Base-by-base conservation (phyloP, 768 basidiomycete species). In the Lepiota subincarnata region DNA sequence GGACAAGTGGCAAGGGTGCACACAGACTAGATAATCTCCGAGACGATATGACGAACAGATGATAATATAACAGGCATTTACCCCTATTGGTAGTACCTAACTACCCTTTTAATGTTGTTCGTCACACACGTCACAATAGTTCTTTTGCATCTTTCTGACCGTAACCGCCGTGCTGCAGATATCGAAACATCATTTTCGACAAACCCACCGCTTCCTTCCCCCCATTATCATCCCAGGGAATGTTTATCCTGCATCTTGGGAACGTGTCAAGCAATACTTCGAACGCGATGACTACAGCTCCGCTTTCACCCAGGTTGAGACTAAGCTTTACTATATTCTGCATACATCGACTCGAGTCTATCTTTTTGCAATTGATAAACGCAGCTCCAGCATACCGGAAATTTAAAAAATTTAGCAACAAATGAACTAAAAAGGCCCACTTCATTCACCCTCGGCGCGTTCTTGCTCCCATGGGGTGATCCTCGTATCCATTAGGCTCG, bases 201-300 rank as follows among this genome's bases (percentile, higher is more conserved):
- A 75, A 46, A 86, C 84, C 36, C 90, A 95, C 68, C 81, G 87
- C 18, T n/a, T n/a, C n/a, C n/a, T n/a, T n/a, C 94, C 95, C 0
- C 87, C 90, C 1, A 67, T 98, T n/a, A 91, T 97, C 61, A 89
- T 98, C 59, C 76, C 97, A 16, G 95, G 97, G 67, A 98, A 98
- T 63, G 95, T 98, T 31, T 92, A 89, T 64, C 79, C 81, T 42
- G 95, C 95, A 0, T 94, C 95, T 4, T 98, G 95, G 94, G 68
- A 70, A 1, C 69, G 74, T 31, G 91, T 96, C n/a, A 75, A 79
- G 50, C 70, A 82, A 39, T 85, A 90, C 58, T 96, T 97, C 59
- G 83, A 79, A 58, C 72, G 80, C 38, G 79, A 82, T 46, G 79
- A 81, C 5, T 98, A 97, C 67, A 85, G 83, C 57, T 91, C 95